Evolutionary conservation across 2,329 filamentous ascomycete species (phyloP), one percentile per base, ranked within the genome.

Genomic region (Nigrograna mackinnonii): DNA sequence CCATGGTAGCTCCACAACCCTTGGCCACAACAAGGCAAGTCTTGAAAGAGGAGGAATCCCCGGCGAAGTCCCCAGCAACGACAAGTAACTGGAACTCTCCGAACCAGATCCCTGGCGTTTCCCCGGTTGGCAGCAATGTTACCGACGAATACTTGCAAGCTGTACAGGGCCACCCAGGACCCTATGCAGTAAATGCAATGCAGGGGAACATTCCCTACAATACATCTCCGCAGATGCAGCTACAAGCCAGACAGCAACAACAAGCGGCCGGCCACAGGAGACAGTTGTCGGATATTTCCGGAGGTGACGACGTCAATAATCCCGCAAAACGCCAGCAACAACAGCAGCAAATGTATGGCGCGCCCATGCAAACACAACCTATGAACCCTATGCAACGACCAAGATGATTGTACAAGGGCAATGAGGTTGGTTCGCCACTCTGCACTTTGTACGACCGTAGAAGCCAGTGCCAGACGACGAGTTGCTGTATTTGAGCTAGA

Each of bases 1-100:
- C 64, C 6, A 78, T 82, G 65, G 78, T 78, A n/a, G 71, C 74
- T 2, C 73, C 77, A 13, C 72, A 76, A 21, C 70, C 75, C 3
- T 72, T 79, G 21, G 63, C 72, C 17, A 74, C 81, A 41, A 75
- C 70, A 26, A 72, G 77, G 16, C 79, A 80, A 33, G 79, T 80
- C 3, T 62, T 84, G 44, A 84, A 84, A 54, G 80, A 82, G 48
- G 82, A 85, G 48, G 80, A 80, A 49, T 84, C 82, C 2, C 80
- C 82, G 2, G 77, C 75, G 4, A 82, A 82, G 43, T 85, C 82
- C 13, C 82, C 82, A 11, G 79, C 78, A 2, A 77, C 78, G 2
- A 75, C 73, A 44, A 83, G 73, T 55, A 83, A 80, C 50, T 85
- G 83, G 82, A 81, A 84, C 57, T 85, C 82, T 9, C 82, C 83